Conservation (phyloP, 176 grass and related monocot genomes). For the Ananas comosus region DNA sequence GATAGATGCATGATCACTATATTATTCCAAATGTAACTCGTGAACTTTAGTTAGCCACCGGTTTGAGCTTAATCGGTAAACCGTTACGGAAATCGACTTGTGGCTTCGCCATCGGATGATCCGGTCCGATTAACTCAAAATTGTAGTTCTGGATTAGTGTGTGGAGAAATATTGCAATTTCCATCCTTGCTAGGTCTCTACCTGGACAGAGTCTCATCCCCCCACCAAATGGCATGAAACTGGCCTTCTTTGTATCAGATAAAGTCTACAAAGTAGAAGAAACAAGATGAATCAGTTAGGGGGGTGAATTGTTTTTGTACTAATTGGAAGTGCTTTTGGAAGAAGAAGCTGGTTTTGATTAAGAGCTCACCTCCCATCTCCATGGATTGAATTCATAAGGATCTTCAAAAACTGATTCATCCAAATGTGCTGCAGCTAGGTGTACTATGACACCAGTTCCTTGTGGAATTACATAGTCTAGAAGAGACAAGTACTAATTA, state of each 20-base stretch:
- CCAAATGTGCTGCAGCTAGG: slow-evolving; percentile 3
- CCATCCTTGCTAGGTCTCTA: slow-evolving; percentile 14
- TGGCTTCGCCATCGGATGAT: slow-evolving; percentile 5
- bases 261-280: neutral
- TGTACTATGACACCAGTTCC: neutral
- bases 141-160: slow-evolving; percentile 14
- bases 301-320: no score
- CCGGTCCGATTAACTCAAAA: neutral
- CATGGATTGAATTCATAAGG: slow-evolving; percentile 10
- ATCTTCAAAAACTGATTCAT: neutral
- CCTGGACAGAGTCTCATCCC: slow-evolving; percentile 11
- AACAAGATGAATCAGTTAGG: neutral
- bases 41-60: no score
- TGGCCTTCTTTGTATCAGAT: neutral
- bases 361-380: slow-evolving; percentile 10
- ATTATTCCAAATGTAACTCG: no score
- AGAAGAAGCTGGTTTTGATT: no score
- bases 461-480: slow-evolving; percentile 12
- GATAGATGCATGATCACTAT: no score
- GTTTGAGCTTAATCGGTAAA: neutral
- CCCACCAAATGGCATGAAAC: slow-evolving; percentile 15
- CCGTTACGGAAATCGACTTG: neutral
- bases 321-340: no score
- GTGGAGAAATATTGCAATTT: slow-evolving; percentile 15
- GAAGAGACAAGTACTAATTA: no score